Conservation (phyloP, 179 eudicot species). For the Silene vulgaris region DNA sequence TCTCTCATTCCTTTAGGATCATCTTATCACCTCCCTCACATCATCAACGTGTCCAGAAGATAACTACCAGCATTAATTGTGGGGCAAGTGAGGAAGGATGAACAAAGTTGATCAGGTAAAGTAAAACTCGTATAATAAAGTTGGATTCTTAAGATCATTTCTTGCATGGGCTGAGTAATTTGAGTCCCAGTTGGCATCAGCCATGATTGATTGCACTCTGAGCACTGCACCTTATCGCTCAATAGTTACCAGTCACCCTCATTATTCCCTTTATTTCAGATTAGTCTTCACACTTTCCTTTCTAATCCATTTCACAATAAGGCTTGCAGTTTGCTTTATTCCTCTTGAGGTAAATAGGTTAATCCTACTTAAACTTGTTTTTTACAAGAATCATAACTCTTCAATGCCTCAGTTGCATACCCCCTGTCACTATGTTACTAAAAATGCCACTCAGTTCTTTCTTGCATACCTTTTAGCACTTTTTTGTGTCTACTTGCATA, state of each 20-base stretch:
- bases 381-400: not conserved
- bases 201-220: not conserved
- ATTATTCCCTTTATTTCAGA: not conserved
- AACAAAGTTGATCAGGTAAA: conserved; percentile 7
- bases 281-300: not conserved
- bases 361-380: not conserved
- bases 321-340: not conserved
- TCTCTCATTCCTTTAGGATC: not conserved
- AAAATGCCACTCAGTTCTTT: not conserved
- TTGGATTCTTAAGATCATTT: not conserved
- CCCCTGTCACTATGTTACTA: not conserved
- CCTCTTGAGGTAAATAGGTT: not conserved
- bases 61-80: conserved; percentile 8
- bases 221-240: not conserved
- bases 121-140: not conserved
- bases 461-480: not conserved
- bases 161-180: not conserved
- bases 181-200: not conserved
- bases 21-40: not conserved
- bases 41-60: not conserved
- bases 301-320: conserved; percentile 4
- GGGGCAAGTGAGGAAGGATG: conserved; percentile 10
- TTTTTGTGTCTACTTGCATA: not conserved
- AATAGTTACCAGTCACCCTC: not conserved
- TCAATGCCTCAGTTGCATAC: not conserved